Evolutionary conservation across 2,329 filamentous ascomycete genomes (phyloP), one percentile per base, ranked within the genome.

Genomic region (Beauveria caledonica): DNA sequence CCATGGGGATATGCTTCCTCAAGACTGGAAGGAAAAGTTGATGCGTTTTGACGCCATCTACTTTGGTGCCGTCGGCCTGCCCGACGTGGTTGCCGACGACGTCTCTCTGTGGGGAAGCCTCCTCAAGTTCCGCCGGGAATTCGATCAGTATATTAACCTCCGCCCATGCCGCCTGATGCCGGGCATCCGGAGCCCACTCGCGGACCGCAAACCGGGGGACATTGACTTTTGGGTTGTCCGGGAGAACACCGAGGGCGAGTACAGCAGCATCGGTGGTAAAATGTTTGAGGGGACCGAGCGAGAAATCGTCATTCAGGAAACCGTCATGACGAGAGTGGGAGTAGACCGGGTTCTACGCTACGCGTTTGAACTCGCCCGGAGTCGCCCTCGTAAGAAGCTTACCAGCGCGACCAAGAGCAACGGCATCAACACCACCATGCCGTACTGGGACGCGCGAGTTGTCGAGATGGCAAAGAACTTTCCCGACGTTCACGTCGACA

Each of bases 111-210:
- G 86, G 86, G 80, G 80, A 8, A 79, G 87, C 36, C 81, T 87
- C 49, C 75, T 89, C 8, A 84, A 84, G 19, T 88, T 89, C 66
- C 81, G 86, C 42, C 84, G 87, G 56, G 78, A 83, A 42, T 78
- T 89, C 50, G 85, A 88, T 63, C 85, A 88, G 66, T 89, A 87
- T 66, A 80, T 87, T 64, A 89, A 88, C 64, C 78, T 89, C 0
- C 79, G 86, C 0, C 87, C 86, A 0, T 86, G 83, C 2, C 80
- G 81, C 11, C 77, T 86, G 36, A 79, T 88, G 68, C 79, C 79
- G 0, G 85, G 85, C 8, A 84, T 84, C 0, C 72, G 76, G 46
- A 85, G 80, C 6, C 85, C 85, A 0, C 73, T 88, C 15, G 74
- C 73, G 0, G 75, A 77, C 60, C 72, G 80, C 60, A 74, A 77